These are phyloP conservation scores for Lasiodiplodia sp. DNA, from an alignment of 2,329 filamentous ascomycete genomes.

Conservation along the genomic window DNA sequence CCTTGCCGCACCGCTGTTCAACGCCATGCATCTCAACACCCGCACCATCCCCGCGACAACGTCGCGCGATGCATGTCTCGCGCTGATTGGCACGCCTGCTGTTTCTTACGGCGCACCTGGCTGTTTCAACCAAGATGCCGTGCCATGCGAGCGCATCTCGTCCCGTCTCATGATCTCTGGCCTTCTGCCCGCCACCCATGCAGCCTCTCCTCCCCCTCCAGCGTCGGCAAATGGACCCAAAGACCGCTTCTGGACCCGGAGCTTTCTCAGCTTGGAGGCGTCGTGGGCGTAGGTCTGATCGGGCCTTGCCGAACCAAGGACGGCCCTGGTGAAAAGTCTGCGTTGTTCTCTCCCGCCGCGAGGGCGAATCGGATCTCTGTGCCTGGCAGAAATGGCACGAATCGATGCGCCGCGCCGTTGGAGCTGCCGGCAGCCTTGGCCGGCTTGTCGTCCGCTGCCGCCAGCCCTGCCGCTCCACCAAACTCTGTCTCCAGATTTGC, in stretches of 20 bases:
- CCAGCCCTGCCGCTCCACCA: slow-evolving; percentile 14
- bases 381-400: slow-evolving; percentile 5
- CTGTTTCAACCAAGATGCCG: slow-evolving; percentile 17
- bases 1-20: background rate
- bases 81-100: slow-evolving; percentile 6
- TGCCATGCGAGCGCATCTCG: slow-evolving; percentile 8
- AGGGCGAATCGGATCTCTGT: slow-evolving; percentile 13
- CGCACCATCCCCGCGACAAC: background rate
- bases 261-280: background rate
- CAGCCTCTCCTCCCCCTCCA: background rate
- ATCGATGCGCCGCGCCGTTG: slow-evolving; percentile 14
- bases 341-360: background rate
- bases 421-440: slow-evolving; percentile 8
- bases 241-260: slow-evolving; percentile 10
- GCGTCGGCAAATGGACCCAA: slow-evolving; percentile 6
- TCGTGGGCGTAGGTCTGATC: slow-evolving; percentile 17
- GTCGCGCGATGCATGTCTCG: slow-evolving; percentile 1
- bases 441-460: background rate
- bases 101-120: background rate
- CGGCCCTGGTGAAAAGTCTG: slow-evolving; percentile 20
- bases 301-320: slow-evolving; percentile 10
- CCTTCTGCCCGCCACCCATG: background rate
- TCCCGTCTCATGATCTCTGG: slow-evolving; percentile 13
- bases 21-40: slow-evolving; percentile 23
- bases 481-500: slow-evolving; percentile 24